Percentiles rank a stretch among this genome's conserved stretches.
Conservation (phyloP, 2,329 filamentous ascomycete genomes). For the Calonectria naviculata region DNA sequence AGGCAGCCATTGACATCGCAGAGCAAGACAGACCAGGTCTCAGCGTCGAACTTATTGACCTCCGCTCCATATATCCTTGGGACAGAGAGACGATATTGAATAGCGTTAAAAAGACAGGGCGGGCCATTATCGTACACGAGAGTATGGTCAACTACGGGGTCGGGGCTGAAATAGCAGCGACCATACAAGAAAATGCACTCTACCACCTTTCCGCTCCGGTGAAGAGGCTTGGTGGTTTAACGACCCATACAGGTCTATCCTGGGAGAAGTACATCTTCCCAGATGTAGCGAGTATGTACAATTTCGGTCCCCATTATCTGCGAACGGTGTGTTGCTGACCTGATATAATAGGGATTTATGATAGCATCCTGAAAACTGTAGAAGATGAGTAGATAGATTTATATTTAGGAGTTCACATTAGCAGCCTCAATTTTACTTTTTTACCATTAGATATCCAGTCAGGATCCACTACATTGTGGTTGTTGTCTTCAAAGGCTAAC, state of each 20-base stretch:
- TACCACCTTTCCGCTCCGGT: constrained; percentile 85
- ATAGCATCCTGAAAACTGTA: constrained; percentile 73
- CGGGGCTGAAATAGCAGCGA: constrained; percentile 87
- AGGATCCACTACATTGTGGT: too few relatives aligned
- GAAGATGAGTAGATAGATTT: constrained; percentile 63
- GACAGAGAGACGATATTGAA: constrained; percentile 81
- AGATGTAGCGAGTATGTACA: constrained; percentile 81
- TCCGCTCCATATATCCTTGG: constrained; percentile 91
- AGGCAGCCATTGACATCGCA: constrained; percentile 78
- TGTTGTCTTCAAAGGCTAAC: too few relatives aligned
- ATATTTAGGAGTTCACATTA: too few relatives aligned
- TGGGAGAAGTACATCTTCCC: constrained; percentile 86
- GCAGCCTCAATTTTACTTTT: too few relatives aligned
- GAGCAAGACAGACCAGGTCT: constrained; percentile 77
- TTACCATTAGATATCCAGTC: too few relatives aligned
- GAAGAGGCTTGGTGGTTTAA: constrained; percentile 84
- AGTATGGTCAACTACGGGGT: constrained; percentile 90
- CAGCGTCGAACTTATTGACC: constrained; percentile 84
- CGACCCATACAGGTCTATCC: constrained; percentile 79
- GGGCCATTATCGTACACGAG: constrained; percentile 89
- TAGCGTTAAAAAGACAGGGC: constrained; percentile 86
- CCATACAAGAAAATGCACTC: constrained; percentile 86
- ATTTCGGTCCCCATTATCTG: too few relatives aligned
- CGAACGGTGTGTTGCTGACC: neutral
- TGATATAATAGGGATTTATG: constrained; percentile 68